These are phyloP conservation scores for Aspergillus amoenus DNA, from an alignment of 2,329 filamentous ascomycete species.

Conservation along the genomic window DNA sequence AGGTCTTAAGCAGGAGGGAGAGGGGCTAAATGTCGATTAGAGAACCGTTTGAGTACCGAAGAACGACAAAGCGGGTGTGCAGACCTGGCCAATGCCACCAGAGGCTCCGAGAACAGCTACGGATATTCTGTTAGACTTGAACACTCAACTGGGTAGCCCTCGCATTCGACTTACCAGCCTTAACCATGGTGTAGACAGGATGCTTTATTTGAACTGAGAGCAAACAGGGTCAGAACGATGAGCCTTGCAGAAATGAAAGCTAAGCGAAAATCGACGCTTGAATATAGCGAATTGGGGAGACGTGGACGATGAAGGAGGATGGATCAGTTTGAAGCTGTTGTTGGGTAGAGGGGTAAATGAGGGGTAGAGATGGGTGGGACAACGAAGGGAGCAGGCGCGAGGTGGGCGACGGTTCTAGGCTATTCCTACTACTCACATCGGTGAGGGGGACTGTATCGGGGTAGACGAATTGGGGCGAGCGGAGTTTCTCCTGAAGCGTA, in stretches of 20 bases:
- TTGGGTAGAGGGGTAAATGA: constrained; percentile 15
- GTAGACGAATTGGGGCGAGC: background rate
- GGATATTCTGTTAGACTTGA: background rate
- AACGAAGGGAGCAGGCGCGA: background rate
- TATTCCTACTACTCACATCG: constrained; percentile 10
- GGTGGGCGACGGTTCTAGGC: background rate
- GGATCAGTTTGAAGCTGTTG: background rate
- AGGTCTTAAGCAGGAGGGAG: constrained; percentile 92
- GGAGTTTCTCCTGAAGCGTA: background rate
- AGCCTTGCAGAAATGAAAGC: background rate
- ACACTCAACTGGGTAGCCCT: background rate
- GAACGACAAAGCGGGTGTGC: constrained; percentile 25
- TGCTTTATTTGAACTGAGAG: constrained; percentile 6
- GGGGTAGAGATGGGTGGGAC: constrained; percentile 11
- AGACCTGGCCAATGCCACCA: constrained; percentile 97
- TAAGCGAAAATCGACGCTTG: background rate
- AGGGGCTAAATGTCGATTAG: constrained; percentile 64
- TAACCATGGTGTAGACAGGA: constrained; percentile 45
- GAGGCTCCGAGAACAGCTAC: constrained; percentile 85
- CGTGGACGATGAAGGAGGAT: constrained; percentile 9
- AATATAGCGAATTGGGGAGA: background rate
- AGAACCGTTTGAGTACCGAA: background rate
- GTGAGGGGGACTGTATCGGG: constrained; percentile 9
- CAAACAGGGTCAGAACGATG: constrained; percentile 1
- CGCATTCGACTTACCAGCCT: constrained; percentile 39